These are phyloP conservation scores for Verbascum thapsus DNA, from an alignment of 257 asterid genomes.

Conservation along the genomic window DNA sequence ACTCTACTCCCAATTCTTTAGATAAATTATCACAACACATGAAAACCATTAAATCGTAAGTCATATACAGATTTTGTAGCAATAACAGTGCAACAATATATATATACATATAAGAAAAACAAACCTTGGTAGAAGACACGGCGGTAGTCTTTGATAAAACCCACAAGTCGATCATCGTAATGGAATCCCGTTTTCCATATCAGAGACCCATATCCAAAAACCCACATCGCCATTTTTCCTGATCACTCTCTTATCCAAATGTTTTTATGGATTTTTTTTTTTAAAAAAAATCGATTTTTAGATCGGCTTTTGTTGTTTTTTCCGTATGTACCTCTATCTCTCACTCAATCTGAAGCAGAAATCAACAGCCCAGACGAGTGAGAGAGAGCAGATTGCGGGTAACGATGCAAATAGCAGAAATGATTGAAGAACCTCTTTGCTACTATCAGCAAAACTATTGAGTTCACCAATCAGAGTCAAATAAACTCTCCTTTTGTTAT, in stretches of 20 bases:
- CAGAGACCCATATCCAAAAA: conserved; percentile 95
- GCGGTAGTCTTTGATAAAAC: conserved; percentile 82
- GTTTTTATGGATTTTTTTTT: neutral
- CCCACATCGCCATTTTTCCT: conserved; percentile 82
- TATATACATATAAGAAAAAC: neutral
- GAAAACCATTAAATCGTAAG: neutral
- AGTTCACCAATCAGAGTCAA: neutral
- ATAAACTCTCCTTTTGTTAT: neutral
- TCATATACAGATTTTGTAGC: neutral
- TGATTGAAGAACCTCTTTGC: neutral
- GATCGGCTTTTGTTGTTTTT: neutral
- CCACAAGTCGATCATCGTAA: conserved; percentile 77
- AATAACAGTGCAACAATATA: neutral
- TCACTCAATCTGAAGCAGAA: conserved; percentile 33
- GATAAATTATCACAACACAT: neutral
- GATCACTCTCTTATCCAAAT: neutral
- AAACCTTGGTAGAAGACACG: conserved; percentile 95
- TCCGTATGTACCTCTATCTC: neutral
- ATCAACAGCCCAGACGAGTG: conserved; percentile 30
- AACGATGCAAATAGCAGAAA: neutral
- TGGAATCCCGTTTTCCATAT: conserved; percentile 91
- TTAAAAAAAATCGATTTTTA: too few relatives aligned
- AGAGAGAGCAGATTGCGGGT: conserved; percentile 6
- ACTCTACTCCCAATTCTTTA: neutral
- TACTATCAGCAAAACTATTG: too few relatives aligned